A percentile compares a stretch with the other conserved stretches of the same genome.
Conservation (phyloP, 345 rosid genomes). For the Erysimum cheiranthoides region DNA sequence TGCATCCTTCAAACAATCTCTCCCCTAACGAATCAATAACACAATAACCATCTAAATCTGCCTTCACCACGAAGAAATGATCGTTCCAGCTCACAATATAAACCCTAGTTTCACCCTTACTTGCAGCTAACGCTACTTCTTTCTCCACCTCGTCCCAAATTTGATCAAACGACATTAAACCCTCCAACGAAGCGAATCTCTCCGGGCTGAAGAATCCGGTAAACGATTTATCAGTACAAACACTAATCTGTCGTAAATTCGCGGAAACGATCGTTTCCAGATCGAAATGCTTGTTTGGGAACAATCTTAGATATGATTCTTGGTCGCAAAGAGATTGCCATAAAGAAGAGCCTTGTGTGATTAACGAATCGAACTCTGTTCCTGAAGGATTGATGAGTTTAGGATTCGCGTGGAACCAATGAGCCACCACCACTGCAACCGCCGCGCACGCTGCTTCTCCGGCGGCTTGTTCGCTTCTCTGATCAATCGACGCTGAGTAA, state of each 20-base stretch:
- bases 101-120: constrained; percentile 39
- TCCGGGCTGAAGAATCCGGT: constrained; percentile 61
- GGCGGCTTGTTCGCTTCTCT: constrained; percentile 47
- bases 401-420: constrained; percentile 44
- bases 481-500: constrained; percentile 45
- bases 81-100: constrained; percentile 73
- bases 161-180: constrained; percentile 59
- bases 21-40: constrained; percentile 69
- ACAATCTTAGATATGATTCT: constrained; percentile 33
- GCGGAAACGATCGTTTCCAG: constrained; percentile 43
- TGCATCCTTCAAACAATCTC: constrained; percentile 66
- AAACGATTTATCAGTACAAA: constrained; percentile 48
- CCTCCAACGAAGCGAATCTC: constrained; percentile 50
- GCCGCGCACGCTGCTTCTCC: constrained; percentile 48
- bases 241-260: constrained; percentile 44
- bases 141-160: constrained; percentile 54
- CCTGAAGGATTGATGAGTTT: constrained; percentile 20
- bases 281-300: constrained; percentile 45
- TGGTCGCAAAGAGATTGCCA: constrained; percentile 42
- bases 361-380: constrained; percentile 43
- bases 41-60: constrained; percentile 48
- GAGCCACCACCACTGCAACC: constrained; percentile 43
- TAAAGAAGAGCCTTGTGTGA: constrained; percentile 42
- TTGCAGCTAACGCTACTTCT: constrained; percentile 27
- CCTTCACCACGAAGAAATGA: constrained; percentile 71